Evolutionary conservation across 164 flowering plant species (phyloP).

Genomic region (Vitis amurensis): DNA sequence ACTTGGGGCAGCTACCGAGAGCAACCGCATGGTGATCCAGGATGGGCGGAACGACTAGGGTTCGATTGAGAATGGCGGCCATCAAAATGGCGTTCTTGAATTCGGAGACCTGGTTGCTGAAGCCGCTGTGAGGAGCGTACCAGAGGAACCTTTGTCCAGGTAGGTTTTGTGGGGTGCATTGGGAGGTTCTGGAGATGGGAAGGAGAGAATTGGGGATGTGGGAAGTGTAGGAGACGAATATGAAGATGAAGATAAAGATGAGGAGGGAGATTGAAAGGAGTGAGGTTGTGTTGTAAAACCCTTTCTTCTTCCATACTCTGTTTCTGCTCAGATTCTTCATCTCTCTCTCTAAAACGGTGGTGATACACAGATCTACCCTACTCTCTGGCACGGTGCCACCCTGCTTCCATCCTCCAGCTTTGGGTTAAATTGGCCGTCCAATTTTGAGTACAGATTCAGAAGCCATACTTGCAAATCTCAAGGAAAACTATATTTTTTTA

Average conservation of each 20-base stretch:
- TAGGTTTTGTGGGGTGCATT: conserved; percentile 15
- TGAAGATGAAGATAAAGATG: conserved; percentile 28
- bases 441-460: too few relatives aligned
- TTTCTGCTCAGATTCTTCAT: conserved; percentile 6
- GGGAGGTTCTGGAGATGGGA: conserved; percentile 16
- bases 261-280: conserved; percentile 15
- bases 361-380: too few relatives aligned
- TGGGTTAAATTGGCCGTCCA: too few relatives aligned
- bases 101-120: conserved; percentile 93
- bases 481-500: too few relatives aligned
- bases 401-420: too few relatives aligned
- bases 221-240: conserved; percentile 19
- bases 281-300: too few relatives aligned
- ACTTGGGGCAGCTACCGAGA: conserved; percentile 92
- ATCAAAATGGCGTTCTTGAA: conserved; percentile 74
- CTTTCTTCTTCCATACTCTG: too few relatives aligned
- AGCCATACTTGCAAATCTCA: too few relatives aligned
- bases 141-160: conserved; percentile 52
- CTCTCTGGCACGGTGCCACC: too few relatives aligned
- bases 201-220: conserved; percentile 17
- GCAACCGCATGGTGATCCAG: conserved; percentile 93
- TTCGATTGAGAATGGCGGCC: conserved; percentile 76
- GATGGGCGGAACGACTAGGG: conserved; percentile 84
- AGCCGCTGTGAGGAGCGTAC: conserved; percentile 96
- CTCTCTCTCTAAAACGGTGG: background rate